phyloP scores from a whole-genome alignment of 2,329 filamentous ascomycete species.

The Aspergillus felis region DNA sequence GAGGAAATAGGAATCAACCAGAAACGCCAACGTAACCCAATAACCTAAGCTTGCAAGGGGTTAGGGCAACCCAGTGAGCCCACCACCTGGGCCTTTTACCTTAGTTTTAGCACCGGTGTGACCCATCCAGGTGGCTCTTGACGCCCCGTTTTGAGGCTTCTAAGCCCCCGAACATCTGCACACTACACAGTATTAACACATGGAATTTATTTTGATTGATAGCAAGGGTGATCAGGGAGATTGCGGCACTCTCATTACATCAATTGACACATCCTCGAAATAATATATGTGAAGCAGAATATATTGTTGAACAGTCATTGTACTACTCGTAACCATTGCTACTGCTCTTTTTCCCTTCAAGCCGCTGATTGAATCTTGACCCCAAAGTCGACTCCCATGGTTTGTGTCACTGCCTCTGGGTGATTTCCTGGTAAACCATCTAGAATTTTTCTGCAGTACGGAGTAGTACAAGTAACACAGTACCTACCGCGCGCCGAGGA shows the following conservation, averaged over 20 bases:
- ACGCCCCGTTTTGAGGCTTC: neutral
- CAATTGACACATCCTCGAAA: neutral
- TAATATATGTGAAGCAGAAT: neutral
- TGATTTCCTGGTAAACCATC: neutral
- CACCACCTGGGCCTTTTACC: conserved; percentile 1
- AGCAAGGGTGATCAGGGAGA: neutral
- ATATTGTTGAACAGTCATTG: neutral
- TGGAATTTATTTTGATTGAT: neutral
- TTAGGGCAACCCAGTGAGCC: neutral
- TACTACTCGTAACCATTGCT: neutral
- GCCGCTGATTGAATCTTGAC: neutral
- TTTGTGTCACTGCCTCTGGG: neutral
- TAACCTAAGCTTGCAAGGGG: neutral
- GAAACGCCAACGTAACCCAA: neutral
- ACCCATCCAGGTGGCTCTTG: conserved; percentile 3
- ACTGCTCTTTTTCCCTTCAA: neutral
- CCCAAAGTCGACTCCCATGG: neutral
- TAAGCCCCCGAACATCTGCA: neutral
- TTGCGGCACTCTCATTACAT: neutral
- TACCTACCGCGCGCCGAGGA: neutral
- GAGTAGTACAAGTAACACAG: neutral
- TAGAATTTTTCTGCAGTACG: neutral
- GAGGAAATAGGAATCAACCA: neutral
- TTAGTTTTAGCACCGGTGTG: neutral
- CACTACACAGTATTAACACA: neutral